Conservation (phyloP, 2,329 filamentous ascomycete genomes). For the Cladosporium velox region DNA sequence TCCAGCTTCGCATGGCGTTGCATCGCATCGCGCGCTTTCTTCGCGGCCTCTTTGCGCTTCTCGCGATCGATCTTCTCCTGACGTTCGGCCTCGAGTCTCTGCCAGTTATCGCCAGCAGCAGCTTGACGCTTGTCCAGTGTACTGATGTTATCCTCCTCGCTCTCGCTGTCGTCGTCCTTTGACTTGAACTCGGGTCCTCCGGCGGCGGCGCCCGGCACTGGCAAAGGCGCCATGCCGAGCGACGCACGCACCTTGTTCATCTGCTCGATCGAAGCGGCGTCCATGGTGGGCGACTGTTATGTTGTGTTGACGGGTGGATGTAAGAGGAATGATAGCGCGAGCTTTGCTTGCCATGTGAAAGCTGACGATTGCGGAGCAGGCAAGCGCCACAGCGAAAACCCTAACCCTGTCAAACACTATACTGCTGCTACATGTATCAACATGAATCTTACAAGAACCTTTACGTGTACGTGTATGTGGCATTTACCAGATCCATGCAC, state of each 20-base stretch:
- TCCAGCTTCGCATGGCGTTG: slow-evolving; percentile 74
- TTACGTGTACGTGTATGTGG: too few relatives aligned
- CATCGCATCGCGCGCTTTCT: slow-evolving; percentile 82
- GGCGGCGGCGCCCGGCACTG: slow-evolving; percentile 70
- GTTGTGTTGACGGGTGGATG: slow-evolving; percentile 27
- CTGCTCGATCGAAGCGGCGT: slow-evolving; percentile 76
- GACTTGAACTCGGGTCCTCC: slow-evolving; percentile 58
- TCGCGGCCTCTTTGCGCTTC: slow-evolving; percentile 77
- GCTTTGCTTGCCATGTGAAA: slow-evolving; percentile 10
- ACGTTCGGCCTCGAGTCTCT: slow-evolving; percentile 65
- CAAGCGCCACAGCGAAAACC: not conserved
- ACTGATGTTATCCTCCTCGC: slow-evolving; percentile 68
- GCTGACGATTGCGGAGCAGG: slow-evolving; percentile 5
- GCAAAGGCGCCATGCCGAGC: slow-evolving; percentile 86
- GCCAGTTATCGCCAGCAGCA: slow-evolving; percentile 74
- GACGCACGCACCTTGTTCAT: slow-evolving; percentile 88
- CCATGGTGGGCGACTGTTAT: slow-evolving; percentile 31
- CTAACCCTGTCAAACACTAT: not conserved
- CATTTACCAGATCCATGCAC: too few relatives aligned
- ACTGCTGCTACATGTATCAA: too few relatives aligned
- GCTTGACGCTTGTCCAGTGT: slow-evolving; percentile 82
- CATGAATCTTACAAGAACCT: too few relatives aligned
- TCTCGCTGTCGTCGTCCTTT: slow-evolving; percentile 48
- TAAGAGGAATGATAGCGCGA: slow-evolving; percentile 25
- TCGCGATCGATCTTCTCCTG: slow-evolving; percentile 76